phyloP scores from a whole-genome alignment of 2,329 filamentous ascomycete genomes.

The Penicillium sp. region DNA sequence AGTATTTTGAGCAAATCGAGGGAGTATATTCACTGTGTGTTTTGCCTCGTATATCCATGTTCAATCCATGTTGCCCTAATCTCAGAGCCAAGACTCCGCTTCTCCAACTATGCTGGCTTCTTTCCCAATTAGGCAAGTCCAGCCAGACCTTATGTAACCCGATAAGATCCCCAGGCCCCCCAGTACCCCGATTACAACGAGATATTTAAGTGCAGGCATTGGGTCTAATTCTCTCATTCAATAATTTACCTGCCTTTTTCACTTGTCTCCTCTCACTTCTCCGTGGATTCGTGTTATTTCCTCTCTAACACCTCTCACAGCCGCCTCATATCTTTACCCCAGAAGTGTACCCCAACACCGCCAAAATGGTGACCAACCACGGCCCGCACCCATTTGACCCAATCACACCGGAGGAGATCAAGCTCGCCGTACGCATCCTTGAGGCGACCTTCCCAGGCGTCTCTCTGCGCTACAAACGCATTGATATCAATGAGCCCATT shows the following conservation, averaged over 20 bases:
- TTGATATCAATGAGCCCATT: constrained; percentile 64
- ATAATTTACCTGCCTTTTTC: not conserved
- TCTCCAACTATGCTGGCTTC: constrained; percentile 1
- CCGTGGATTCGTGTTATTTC: not conserved
- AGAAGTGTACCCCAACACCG: constrained; percentile 6
- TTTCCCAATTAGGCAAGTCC: constrained; percentile 32
- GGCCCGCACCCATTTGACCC: constrained; percentile 40
- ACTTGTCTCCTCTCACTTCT: not conserved
- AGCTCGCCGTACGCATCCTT: constrained; percentile 37
- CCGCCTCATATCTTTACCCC: not conserved
- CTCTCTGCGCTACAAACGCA: constrained; percentile 59
- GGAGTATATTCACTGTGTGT: too few relatives aligned
- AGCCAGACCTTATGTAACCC: constrained; percentile 20
- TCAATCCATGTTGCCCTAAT: not conserved
- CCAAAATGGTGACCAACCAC: constrained; percentile 21
- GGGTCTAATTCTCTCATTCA: not conserved
- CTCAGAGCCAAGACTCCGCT: not conserved
- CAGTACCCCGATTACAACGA: not conserved
- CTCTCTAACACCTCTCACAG: not conserved
- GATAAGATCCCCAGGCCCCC: constrained; percentile 17
- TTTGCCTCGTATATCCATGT: not conserved
- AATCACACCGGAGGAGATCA: constrained; percentile 39
- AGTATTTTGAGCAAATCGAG: too few relatives aligned
- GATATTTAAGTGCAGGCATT: constrained; percentile 15
- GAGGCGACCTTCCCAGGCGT: constrained; percentile 39